phyloP scores from a whole-genome alignment of 2,329 filamentous ascomycete species.

The Ophiostoma tasmaniense region DNA sequence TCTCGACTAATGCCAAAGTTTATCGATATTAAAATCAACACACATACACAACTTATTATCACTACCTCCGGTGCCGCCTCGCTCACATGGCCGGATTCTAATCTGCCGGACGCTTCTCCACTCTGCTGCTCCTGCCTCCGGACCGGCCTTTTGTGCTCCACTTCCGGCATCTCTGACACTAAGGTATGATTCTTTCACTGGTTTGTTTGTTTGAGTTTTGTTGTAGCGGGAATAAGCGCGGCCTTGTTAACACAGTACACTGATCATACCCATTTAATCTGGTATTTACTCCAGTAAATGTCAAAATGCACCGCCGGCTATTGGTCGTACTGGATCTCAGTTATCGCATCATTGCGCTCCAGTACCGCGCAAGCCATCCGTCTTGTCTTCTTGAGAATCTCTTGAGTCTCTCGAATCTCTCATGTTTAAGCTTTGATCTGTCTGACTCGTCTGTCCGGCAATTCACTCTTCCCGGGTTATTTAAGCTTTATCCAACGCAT shows the following conservation, averaged over 20 bases:
- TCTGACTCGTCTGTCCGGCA: too few relatives aligned
- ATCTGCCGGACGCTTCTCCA: neutral
- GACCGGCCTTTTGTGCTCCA: slow-evolving; percentile 1
- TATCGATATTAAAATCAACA: too few relatives aligned
- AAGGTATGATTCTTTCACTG: slow-evolving; percentile 4
- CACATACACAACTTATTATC: too few relatives aligned
- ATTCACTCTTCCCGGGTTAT: too few relatives aligned
- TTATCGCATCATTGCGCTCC: neutral
- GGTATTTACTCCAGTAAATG: neutral
- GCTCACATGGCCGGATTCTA: neutral
- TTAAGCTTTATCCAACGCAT: too few relatives aligned
- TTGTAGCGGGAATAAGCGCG: neutral
- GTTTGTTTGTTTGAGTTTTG: neutral
- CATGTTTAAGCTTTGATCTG: too few relatives aligned
- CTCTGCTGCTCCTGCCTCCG: neutral
- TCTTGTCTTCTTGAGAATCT: too few relatives aligned
- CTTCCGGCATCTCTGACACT: neutral
- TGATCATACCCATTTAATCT: too few relatives aligned
- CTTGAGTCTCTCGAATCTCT: too few relatives aligned
- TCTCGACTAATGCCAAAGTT: too few relatives aligned
- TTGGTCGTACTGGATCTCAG: neutral
- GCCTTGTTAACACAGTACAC: neutral
- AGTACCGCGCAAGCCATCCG: neutral
- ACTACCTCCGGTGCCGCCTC: neutral
- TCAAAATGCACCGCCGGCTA: neutral